Percentiles rank a stretch among this genome's conserved stretches.
phyloP scores from a whole-genome alignment of 495 filamentous ascomycete genomes.

The Hypoxylon perforatum region DNA sequence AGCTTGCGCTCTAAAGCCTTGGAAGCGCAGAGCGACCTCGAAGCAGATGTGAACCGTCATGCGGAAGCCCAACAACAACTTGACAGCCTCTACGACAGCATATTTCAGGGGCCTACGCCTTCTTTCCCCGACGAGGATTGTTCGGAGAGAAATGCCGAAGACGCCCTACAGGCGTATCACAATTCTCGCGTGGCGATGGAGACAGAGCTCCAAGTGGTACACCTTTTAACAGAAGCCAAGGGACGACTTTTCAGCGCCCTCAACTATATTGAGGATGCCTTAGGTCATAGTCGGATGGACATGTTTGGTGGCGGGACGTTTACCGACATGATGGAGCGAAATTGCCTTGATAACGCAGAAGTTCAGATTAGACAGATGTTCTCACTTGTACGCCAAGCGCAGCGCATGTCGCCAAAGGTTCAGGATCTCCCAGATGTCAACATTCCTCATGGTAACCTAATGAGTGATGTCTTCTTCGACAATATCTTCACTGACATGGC shows the following conservation, averaged over 20 bases:
- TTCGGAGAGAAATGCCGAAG: constrained; percentile 40
- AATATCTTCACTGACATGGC: constrained; percentile 60
- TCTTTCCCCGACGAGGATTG: constrained; percentile 60
- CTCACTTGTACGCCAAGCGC: constrained; percentile 46
- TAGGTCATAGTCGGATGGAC: constrained; percentile 40
- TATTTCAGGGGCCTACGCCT: constrained; percentile 60
- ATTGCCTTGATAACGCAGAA: constrained; percentile 52
- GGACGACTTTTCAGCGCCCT: constrained; percentile 41
- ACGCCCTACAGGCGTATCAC: constrained; percentile 37
- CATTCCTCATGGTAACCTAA: constrained; percentile 51
- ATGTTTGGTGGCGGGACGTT: constrained; percentile 48
- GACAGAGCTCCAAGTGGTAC: constrained; percentile 38
- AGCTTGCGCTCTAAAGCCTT: constrained; percentile 42
- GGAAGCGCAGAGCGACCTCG: constrained; percentile 35
- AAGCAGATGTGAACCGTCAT: constrained; percentile 44
- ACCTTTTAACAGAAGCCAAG: constrained; percentile 44
- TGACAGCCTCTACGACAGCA: constrained; percentile 52
- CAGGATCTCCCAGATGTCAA: constrained; percentile 42
- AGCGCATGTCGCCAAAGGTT: constrained; percentile 48
- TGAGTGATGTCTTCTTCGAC: constrained; percentile 60
- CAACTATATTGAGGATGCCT: constrained; percentile 46
- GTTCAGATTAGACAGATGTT: constrained; percentile 32
- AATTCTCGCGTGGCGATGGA: constrained; percentile 38
- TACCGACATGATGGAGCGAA: constrained; percentile 54
- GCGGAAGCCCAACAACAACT: constrained; percentile 50